Conservation (phyloP, 768 basidiomycete genomes). For the Xerocomellus chrysenteron region DNA sequence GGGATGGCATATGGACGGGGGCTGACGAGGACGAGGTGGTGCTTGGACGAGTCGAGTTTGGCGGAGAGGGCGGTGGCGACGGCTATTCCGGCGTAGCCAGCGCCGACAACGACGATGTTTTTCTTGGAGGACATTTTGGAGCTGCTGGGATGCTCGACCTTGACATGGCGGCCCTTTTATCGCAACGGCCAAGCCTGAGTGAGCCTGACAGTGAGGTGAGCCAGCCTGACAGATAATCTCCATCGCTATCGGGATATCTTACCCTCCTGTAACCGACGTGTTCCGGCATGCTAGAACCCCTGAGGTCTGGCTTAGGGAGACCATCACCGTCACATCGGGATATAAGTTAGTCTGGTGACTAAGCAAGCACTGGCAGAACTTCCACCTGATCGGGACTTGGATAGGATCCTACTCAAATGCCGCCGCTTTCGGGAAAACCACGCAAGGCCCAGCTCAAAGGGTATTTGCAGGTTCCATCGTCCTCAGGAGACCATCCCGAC, state of each 20-base stretch:
- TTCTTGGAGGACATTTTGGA: slow-evolving; percentile 19
- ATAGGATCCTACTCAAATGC: slow-evolving; percentile 10
- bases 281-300: no score
- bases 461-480: slow-evolving; percentile 50
- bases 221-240: no score
- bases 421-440: slow-evolving; percentile 53
- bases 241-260: no score
- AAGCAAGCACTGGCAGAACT: no score
- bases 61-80: slow-evolving; percentile 48
- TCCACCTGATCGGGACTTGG: not conserved
- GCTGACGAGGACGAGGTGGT: slow-evolving; percentile 56
- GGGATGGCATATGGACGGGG: slow-evolving; percentile 49
- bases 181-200: no score
- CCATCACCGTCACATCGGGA: no score
- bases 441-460: slow-evolving; percentile 71
- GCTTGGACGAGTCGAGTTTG: slow-evolving; percentile 46
- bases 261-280: no score
- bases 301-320: no score
- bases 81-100: slow-evolving; percentile 44
- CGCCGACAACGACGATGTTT: slow-evolving; percentile 58
- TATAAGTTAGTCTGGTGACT: no score
- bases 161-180: not conserved
- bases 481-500: slow-evolving; percentile 53
- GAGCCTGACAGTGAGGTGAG: no score
- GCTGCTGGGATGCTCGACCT: no score